Evolutionary conservation across 2,329 filamentous ascomycete genomes (phyloP).

Genomic region (Lachnellula arida): DNA sequence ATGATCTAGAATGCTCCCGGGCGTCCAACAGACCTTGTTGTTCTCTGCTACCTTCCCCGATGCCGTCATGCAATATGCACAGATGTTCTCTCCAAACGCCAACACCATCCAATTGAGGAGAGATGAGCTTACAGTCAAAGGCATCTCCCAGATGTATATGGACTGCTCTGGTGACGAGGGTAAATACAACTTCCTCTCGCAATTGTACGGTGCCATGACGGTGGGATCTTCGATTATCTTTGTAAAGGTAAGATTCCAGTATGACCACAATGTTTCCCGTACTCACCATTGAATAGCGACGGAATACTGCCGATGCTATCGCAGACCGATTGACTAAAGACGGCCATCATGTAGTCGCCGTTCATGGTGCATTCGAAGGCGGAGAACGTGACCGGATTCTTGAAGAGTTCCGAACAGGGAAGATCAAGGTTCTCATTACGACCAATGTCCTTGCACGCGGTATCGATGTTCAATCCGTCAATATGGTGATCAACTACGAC

Average conservation of each 20-base stretch:
- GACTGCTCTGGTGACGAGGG: slow-evolving; percentile 78
- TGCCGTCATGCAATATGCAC: slow-evolving; percentile 78
- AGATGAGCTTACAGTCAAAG: slow-evolving; percentile 90
- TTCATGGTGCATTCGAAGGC: slow-evolving; percentile 86
- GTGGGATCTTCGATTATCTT: slow-evolving; percentile 98
- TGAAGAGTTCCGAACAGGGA: slow-evolving; percentile 77
- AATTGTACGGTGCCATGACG: slow-evolving; percentile 93
- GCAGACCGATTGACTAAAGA: slow-evolving; percentile 80
- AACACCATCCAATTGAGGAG: slow-evolving; percentile 85
- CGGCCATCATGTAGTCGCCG: slow-evolving; percentile 84
- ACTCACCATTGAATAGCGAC: slow-evolving; percentile 52
- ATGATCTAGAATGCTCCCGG: slow-evolving; percentile 61
- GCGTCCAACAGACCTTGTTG: slow-evolving; percentile 76
- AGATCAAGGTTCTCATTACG: slow-evolving; percentile 93
- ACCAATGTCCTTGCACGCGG: slow-evolving; percentile 95
- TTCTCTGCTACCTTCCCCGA: slow-evolving; percentile 97
- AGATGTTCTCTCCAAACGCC: slow-evolving; percentile 77
- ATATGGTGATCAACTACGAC: slow-evolving; percentile 98
- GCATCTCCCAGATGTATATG: slow-evolving; percentile 97
- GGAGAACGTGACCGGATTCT: slow-evolving; percentile 77
- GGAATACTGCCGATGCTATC: slow-evolving; percentile 80
- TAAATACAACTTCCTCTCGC: slow-evolving; percentile 85
- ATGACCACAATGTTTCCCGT: not conserved
- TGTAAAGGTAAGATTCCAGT: slow-evolving; percentile 61
- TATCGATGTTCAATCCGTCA: slow-evolving; percentile 90